Percentiles rank a stretch among this genome's conserved stretches.
Evolutionary conservation across 805 yeast species (phyloP).

Genomic region (Kluyveromyces aestuarii): DNA sequence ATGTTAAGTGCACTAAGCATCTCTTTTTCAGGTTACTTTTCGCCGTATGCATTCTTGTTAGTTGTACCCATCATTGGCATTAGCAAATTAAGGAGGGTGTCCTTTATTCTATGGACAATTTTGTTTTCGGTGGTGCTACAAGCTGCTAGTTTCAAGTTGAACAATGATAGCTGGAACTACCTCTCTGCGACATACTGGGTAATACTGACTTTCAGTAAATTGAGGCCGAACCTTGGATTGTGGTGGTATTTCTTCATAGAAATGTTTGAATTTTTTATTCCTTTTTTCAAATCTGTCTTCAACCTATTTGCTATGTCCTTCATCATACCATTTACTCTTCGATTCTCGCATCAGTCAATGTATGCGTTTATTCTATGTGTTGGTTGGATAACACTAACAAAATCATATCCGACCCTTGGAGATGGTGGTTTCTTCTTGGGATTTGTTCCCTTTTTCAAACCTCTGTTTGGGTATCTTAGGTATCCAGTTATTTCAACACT

Average conservation of each 20-base stretch:
- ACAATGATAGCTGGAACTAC: constrained; percentile 36
- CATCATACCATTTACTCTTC: constrained; percentile 62
- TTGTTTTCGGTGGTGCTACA: constrained; percentile 20
- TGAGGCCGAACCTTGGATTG: constrained; percentile 83
- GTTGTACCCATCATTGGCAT: constrained; percentile 44
- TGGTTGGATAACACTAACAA: constrained; percentile 56
- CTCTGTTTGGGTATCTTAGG: constrained; percentile 37
- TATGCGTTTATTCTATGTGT: constrained; percentile 41
- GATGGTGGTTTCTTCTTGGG: constrained; percentile 55
- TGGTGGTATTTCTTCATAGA: constrained; percentile 99
- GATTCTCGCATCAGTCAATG: constrained; percentile 52
- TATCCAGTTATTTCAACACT: constrained; percentile 43
- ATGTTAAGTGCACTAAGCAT: constrained; percentile 42
- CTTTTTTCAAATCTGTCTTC: constrained; percentile 77
- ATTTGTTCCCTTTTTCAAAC: constrained; percentile 39
- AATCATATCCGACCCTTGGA: constrained; percentile 78
- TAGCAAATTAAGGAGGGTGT: constrained; percentile 2
- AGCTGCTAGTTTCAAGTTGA: constrained; percentile 31
- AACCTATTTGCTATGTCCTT: constrained; percentile 62
- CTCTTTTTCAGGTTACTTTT: constrained; percentile 55
- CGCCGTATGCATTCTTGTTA: constrained; percentile 53
- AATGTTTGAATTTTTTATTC: constrained; percentile 81
- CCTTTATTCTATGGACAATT: constrained; percentile 1
- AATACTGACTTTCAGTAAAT: constrained; percentile 51
- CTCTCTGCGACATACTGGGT: constrained; percentile 50